These are phyloP conservation scores for Blastobotrys serpentis DNA, from an alignment of 1,139 yeast genomes.

Conservation along the genomic window DNA sequence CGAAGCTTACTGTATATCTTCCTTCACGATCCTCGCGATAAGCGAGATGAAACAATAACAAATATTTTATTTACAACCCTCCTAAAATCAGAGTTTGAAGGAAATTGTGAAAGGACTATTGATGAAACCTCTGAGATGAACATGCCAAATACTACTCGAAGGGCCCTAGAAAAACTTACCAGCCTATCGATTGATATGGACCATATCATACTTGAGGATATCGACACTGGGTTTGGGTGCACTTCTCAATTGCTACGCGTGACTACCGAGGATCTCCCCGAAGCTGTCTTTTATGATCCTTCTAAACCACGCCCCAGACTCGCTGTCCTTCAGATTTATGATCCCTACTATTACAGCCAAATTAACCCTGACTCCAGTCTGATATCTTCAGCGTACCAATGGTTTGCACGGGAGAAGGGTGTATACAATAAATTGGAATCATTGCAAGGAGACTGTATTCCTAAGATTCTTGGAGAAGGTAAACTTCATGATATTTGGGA, in stretches of 20 bases:
- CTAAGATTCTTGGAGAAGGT: conserved; percentile 5
- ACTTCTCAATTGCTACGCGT: conserved; percentile 9
- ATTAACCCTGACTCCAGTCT: conserved; percentile 12
- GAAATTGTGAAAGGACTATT: neutral
- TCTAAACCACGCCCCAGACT: neutral
- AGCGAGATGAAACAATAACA: neutral
- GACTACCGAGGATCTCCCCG: neutral
- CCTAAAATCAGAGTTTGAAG: neutral
- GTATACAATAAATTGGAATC: conserved; percentile 11
- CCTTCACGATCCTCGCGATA: neutral
- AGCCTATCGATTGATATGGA: conserved; percentile 3
- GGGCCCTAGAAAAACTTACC: neutral
- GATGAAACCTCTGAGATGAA: neutral
- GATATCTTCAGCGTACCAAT: conserved; percentile 5
- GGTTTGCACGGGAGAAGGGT: conserved; percentile 10
- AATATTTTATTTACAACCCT: neutral
- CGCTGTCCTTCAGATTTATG: conserved; percentile 13
- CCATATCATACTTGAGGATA: conserved; percentile 2
- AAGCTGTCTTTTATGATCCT: neutral
- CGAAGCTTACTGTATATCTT: neutral
- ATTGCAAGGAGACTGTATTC: conserved; percentile 11
- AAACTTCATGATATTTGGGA: conserved; percentile 7
- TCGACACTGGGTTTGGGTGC: conserved; percentile 6
- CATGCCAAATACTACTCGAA: neutral
- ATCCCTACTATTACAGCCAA: conserved; percentile 14